Evolutionary conservation across 2,329 filamentous ascomycete species (phyloP).

Genomic region (Hypocreales sp.): DNA sequence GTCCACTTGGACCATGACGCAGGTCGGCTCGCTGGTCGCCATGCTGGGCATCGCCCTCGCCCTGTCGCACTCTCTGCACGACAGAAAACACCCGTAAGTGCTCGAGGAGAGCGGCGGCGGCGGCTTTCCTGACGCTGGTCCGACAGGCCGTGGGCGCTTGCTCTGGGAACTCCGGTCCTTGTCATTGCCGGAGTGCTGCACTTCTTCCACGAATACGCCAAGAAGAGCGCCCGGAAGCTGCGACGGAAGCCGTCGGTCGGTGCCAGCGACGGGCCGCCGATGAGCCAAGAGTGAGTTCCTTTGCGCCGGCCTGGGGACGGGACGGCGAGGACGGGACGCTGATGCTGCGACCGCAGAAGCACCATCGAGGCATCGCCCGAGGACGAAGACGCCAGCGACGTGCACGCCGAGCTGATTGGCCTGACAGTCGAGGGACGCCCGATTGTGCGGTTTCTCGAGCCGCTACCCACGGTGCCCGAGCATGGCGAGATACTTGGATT

Average conservation of each 20-base stretch:
- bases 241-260: conserved; percentile 10
- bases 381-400: conserved; percentile 15
- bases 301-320: too few species aligned
- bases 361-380: conserved; percentile 16
- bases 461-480: conserved; percentile 14
- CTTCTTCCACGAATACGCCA: conserved; percentile 25
- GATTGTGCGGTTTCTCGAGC: conserved; percentile 26
- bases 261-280: conserved; percentile 14
- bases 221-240: conserved; percentile 19
- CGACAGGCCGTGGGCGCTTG: conserved; percentile 40
- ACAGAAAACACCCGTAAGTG: conserved; percentile 35
- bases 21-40: conserved; percentile 41
- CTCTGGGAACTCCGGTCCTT: conserved; percentile 42
- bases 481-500: conserved; percentile 21
- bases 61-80: conserved; percentile 30
- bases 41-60: conserved; percentile 41
- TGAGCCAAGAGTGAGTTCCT: conserved; percentile 28
- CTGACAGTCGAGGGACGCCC: conserved; percentile 29
- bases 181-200: conserved; percentile 39
- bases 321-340: too few species aligned
- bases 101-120: too few species aligned
- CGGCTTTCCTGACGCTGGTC: too few species aligned
- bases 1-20: conserved; percentile 45
- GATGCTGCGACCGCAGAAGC: conserved; percentile 16
- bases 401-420: conserved; percentile 23